Percentiles rank a stretch among this genome's conserved stretches.
phyloP scores from a whole-genome alignment of 163 green algal species.

The Coccomyxa subellipsoidea region DNA sequence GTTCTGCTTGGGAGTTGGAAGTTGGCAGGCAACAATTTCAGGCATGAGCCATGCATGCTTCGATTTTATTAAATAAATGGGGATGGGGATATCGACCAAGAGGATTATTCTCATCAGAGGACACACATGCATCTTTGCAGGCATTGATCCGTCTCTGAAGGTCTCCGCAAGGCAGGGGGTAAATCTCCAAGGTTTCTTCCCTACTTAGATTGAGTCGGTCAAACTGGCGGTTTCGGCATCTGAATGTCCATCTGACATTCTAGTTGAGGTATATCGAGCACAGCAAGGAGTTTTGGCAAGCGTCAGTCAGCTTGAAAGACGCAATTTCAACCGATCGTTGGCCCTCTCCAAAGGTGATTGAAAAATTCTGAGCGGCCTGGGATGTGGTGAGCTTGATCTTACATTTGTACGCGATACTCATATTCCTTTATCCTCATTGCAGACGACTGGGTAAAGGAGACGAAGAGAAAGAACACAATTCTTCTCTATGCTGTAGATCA shows the following conservation, averaged over 20 bases:
- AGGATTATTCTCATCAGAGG: too few relatives aligned
- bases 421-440: background rate
- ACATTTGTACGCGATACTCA: background rate
- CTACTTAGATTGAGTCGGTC: too few relatives aligned
- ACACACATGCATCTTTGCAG: too few relatives aligned
- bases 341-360: background rate
- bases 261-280: background rate
- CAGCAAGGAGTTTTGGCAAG: background rate
- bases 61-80: too few relatives aligned
- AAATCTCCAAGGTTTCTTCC: background rate
- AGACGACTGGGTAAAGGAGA: background rate
- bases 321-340: background rate
- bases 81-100: too few relatives aligned
- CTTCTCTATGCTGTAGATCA: slow-evolving; percentile 3
- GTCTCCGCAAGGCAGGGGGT: background rate
- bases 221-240: background rate
- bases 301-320: background rate
- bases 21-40: too few relatives aligned
- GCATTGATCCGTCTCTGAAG: too few relatives aligned
- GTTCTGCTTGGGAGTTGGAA: too few relatives aligned
- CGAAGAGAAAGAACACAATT: background rate
- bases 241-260: background rate
- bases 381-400: background rate
- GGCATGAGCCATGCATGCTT: too few relatives aligned
- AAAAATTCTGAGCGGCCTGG: background rate